Conservation (phyloP, 2,329 filamentous ascomycete genomes). For the Trichoderma sp. region DNA sequence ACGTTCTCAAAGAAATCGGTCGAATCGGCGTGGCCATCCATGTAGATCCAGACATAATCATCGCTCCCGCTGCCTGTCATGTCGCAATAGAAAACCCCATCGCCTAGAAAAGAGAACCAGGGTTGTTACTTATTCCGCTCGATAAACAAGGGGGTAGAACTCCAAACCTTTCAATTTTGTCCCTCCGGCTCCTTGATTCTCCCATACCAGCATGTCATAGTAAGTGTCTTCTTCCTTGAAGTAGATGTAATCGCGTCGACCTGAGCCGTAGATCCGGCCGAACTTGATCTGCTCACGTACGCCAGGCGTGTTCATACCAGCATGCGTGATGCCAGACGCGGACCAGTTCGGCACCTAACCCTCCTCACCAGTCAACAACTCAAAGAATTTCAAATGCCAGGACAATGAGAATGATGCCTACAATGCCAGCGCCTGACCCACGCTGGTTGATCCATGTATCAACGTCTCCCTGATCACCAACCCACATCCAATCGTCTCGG, state of each 20-base stretch:
- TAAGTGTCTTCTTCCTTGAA: neutral
- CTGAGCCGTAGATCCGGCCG: neutral
- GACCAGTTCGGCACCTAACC: neutral
- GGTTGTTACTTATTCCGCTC: neutral
- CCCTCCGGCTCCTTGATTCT: neutral
- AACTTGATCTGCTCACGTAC: neutral
- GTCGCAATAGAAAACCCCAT: neutral
- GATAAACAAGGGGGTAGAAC: too few species aligned
- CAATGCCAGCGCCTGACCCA: neutral
- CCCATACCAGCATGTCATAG: neutral
- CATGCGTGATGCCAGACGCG: neutral
- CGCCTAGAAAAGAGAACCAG: neutral
- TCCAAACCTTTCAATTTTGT: neutral
- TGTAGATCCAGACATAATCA: neutral
- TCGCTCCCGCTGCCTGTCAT: constrained; percentile 1
- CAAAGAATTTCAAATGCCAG: neutral
- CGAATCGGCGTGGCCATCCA: neutral
- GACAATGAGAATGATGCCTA: neutral
- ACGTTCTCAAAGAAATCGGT: neutral
- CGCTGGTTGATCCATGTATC: constrained; percentile 1
- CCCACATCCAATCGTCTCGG: constrained; percentile 1
- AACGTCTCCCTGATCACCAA: neutral
- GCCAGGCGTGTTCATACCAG: neutral
- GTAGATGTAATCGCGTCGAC: neutral
- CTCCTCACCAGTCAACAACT: neutral